Base-by-base conservation (phyloP, 768 basidiomycete genomes). In the Rhodotorula sphaerocarpa region DNA sequence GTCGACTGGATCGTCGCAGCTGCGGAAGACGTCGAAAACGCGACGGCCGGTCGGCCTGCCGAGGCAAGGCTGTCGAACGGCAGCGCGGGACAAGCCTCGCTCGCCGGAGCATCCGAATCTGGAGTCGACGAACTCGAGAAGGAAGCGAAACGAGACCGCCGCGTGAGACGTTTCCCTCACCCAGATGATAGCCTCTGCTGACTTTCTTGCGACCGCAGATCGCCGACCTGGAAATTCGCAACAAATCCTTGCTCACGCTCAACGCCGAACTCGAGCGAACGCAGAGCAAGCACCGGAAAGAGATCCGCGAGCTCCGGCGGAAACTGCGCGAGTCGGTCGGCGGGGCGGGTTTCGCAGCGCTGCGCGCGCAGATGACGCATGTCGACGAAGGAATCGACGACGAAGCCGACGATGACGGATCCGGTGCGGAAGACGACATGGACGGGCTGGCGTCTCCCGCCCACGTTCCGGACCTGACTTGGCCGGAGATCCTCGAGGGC, bases 211-310 rank as follows among this genome's bases (percentile, higher is more conserved):
- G n/a, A 16, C 18, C 28, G 21, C 63, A 93, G 90, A 92, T 93
- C 61, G 87, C 86, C 18, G 90, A 93, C 76, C 79, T 93, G 16
- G 88, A 92, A 75, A 93, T 93, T 71, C 86, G 88, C 10, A 92
- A 90, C 74, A 80, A 82, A 39, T 93, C 90, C 2, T 80, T 93
- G 18, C 79, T 92, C 50, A 82, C 83, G 3, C 90, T 93, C 76
- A 93, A 92, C 71, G 78, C 85, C 3, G 81, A 86, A 23, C 79
- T 93, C 27, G 90, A 93, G 75, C 81, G 83, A 41, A 81, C 82
- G 39, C 90, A 88, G 75, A 82, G 86, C 67, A 81, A 80, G 33
- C 90, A 92, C 71, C 83, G 85, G 11, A 84, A 82, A 66, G 90
- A 93, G 75, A 90, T 93, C 55, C 82, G 87, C 27, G 87, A 90